phyloP scores from a whole-genome alignment of 2,329 filamentous ascomycete genomes.

The Penicillium sp. region DNA sequence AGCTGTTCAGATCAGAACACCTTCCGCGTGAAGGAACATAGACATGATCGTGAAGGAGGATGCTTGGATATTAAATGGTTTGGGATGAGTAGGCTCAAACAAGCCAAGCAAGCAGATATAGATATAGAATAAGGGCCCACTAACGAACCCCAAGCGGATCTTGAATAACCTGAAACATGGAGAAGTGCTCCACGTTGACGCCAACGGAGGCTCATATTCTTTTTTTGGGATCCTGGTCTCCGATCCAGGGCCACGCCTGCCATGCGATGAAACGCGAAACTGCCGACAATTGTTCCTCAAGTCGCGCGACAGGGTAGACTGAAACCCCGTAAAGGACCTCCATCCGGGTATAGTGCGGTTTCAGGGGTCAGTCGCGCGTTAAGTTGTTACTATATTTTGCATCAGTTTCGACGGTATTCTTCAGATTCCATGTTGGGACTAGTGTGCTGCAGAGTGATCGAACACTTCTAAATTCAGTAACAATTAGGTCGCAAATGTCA shows the following conservation, averaged over 20 bases:
- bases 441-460: slow-evolving; percentile 24
- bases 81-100: slow-evolving; percentile 17
- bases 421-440: slow-evolving; percentile 27
- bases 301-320: slow-evolving; percentile 26
- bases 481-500: slow-evolving; percentile 26
- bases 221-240: slow-evolving; percentile 29
- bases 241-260: slow-evolving; percentile 18
- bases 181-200: slow-evolving; percentile 35
- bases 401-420: slow-evolving; percentile 27
- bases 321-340: slow-evolving; percentile 23
- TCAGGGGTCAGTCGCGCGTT: slow-evolving; percentile 41
- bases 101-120: slow-evolving; percentile 23
- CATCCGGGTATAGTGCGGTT: slow-evolving; percentile 28
- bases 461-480: slow-evolving; percentile 30
- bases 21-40: slow-evolving; percentile 18
- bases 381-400: slow-evolving; percentile 45
- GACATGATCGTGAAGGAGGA: slow-evolving; percentile 31
- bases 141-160: slow-evolving; percentile 27
- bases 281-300: slow-evolving; percentile 24
- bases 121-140: slow-evolving; percentile 23
- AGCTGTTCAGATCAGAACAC: slow-evolving; percentile 18
- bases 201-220: slow-evolving; percentile 27
- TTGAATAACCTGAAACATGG: slow-evolving; percentile 42
- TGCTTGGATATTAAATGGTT: slow-evolving; percentile 43
- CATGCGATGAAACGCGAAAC: slow-evolving; percentile 29